A percentile compares a stretch with the other conserved stretches of the same genome.
phyloP scores from a whole-genome alignment of 1,284 basidiomycete genomes.

The Trametes sp. region DNA sequence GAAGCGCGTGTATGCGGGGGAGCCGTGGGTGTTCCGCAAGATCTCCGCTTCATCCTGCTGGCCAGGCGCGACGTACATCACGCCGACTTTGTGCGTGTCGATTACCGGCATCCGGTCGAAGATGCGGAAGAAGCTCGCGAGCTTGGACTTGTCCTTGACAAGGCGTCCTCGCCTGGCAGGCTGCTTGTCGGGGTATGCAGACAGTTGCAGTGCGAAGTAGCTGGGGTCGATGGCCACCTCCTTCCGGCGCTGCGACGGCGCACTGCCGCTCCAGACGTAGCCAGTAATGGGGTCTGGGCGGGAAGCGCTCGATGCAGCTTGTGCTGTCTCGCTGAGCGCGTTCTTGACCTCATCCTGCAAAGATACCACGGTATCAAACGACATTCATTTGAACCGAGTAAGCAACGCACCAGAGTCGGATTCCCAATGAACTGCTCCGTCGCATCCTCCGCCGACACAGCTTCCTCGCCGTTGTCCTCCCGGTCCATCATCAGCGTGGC shows the following conservation, averaged over 20 bases:
- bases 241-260: slow-evolving; percentile 88
- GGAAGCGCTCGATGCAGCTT: slow-evolving; percentile 13
- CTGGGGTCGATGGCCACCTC: slow-evolving; percentile 87
- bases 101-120: slow-evolving; percentile 94
- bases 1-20: slow-evolving; percentile 94
- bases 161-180: slow-evolving; percentile 47
- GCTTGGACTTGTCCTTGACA: slow-evolving; percentile 62
- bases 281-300: slow-evolving; percentile 72
- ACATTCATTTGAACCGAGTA: slow-evolving; percentile 2
- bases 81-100: slow-evolving; percentile 97
- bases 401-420: slow-evolving; percentile 16
- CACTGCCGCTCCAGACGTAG: slow-evolving; percentile 85
- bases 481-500: slow-evolving; percentile 80
- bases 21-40: slow-evolving; percentile 90
- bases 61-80: slow-evolving; percentile 94
- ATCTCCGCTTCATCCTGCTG: slow-evolving; percentile 90
- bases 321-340: slow-evolving; percentile 23
- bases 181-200: slow-evolving; percentile 72
- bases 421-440: slow-evolving; percentile 13
- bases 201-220: slow-evolving; percentile 89
- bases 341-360: slow-evolving; percentile 27
- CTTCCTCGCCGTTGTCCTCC: slow-evolving; percentile 22
- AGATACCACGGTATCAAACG: slow-evolving; percentile 27
- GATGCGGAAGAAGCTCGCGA: slow-evolving; percentile 68
- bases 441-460: not conserved